Evolutionary conservation across 805 yeast genomes (phyloP), one percentile per base, ranked within the genome.

Genomic region (Saccharomycopsis selenospora): DNA sequence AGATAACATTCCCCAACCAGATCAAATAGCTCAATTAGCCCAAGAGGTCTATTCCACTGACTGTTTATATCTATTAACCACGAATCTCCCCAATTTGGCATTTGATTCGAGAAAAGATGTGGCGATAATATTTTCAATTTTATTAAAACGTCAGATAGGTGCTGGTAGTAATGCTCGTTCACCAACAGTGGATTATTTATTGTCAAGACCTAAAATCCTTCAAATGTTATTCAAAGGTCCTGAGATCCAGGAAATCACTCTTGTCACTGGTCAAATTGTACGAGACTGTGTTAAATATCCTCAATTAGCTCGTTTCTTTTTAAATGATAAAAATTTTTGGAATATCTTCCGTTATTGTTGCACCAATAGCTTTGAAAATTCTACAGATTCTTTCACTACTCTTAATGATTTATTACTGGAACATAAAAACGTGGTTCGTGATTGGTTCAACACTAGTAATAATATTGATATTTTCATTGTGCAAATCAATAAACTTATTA

Each of bases 21-120:
- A 88, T 56, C 86, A 77, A 50, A 77, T 87, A 29, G 80, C 85
- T 11, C 79, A 71, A 29, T 68, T 93, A 46, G 87, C 95, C 7
- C 85, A 80, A 56, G 96, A 90, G 55, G 79, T 88, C 2, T 85
- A 85, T 59, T 64, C 75, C 6, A 70, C 84, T 0, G 95, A 89
- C 61, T 68, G 85, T 50, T 73, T 93, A 28, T 76, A 75, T 54
- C 71, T 72, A 20, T 66, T 93, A 52, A 69, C 87, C 11, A 61
- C 67, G 17, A 76, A 80, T 58, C 67, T 93, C 48, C 68, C 67
- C n/a, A 71, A 72, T 28, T 72, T 93, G 48, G 96, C 88, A 54
- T 90, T 93, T 65, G 98, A 93, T 61, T 79, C 95, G 41, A 72
- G 96, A 48, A 89, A 91, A 59, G 93, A 86, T 57, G 91, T 88